phyloP scores from a whole-genome alignment of 768 basidiomycete species.

The Mycena pura region DNA sequence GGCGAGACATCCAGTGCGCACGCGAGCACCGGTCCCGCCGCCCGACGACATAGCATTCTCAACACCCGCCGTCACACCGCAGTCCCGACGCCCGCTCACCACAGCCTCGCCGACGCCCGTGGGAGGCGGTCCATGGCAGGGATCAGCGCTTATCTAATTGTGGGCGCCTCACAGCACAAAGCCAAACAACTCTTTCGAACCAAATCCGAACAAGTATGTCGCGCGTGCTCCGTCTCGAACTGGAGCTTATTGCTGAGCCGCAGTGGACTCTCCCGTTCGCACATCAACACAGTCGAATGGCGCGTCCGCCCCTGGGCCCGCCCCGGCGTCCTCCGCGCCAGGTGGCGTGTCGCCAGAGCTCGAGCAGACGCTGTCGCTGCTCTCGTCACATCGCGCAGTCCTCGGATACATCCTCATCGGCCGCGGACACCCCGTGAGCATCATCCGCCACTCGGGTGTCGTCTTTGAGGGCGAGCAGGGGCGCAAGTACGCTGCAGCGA shows the following conservation, averaged over 20 bases:
- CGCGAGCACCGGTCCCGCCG: no score
- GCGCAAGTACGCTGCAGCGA: slow-evolving; percentile 72
- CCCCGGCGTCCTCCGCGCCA: slow-evolving; percentile 22
- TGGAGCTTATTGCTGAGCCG: slow-evolving; percentile 23
- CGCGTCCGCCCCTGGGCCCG: not conserved
- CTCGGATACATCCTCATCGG: slow-evolving; percentile 88
- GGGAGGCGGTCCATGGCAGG: no score
- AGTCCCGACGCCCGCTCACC: no score
- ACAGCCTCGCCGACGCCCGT: no score
- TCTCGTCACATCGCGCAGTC: slow-evolving; percentile 85
- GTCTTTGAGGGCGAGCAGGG: slow-evolving; percentile 89
- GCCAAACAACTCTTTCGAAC: not conserved
- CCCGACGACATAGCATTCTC: no score
- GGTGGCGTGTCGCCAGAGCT: slow-evolving; percentile 77
- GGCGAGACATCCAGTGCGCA: no score
- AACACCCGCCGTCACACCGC: no score
- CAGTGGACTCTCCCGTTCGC: slow-evolving; percentile 19
- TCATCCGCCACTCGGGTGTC: slow-evolving; percentile 85
- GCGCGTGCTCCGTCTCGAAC: not conserved
- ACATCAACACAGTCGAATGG: slow-evolving; percentile 12
- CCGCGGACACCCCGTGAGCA: slow-evolving; percentile 71
- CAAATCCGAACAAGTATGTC: slow-evolving; percentile 20
- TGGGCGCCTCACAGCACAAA: not conserved
- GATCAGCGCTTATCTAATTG: no score
- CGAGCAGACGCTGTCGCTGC: slow-evolving; percentile 75